Conservation (phyloP, 2,329 filamentous ascomycete genomes). For the Aureobasidium zeae region DNA sequence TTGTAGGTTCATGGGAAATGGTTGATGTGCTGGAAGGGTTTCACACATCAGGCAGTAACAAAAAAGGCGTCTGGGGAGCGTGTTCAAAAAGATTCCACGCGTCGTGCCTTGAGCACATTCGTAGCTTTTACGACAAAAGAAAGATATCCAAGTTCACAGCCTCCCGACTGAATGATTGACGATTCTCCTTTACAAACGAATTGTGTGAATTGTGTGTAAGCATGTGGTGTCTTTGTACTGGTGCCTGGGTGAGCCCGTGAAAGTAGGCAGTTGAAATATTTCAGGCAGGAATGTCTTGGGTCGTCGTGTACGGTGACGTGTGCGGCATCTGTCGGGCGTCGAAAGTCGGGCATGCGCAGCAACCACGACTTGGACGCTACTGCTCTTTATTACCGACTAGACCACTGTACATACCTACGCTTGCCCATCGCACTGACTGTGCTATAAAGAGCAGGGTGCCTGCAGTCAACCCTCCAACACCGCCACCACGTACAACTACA, state of each 20-base stretch:
- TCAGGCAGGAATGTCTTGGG: not conserved
- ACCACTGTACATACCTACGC: not conserved
- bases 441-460: conserved; percentile 1
- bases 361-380: conserved; percentile 4
- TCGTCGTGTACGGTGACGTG: conserved; percentile 7
- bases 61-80: conserved; percentile 17
- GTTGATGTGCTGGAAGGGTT: conserved; percentile 14
- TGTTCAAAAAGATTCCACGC: conserved; percentile 9
- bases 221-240: too few species aligned
- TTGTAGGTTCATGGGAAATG: conserved; percentile 11
- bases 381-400: conserved; percentile 9
- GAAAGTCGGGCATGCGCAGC: conserved; percentile 7
- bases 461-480: not conserved
- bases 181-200: not conserved
- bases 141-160: conserved; percentile 16
- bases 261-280: not conserved
- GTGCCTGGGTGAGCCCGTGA: too few species aligned
- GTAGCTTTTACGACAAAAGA: conserved; percentile 17
- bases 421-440: too few species aligned
- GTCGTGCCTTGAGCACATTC: conserved; percentile 14
- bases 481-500: too few species aligned
- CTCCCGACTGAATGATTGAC: conserved; percentile 11
- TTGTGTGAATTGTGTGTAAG: conserved; percentile 8
- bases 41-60: conserved; percentile 14
- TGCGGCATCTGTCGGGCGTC: conserved; percentile 8